Base-by-base conservation (phyloP, 2,329 filamentous ascomycete genomes). In the Remersonia thermophila region DNA sequence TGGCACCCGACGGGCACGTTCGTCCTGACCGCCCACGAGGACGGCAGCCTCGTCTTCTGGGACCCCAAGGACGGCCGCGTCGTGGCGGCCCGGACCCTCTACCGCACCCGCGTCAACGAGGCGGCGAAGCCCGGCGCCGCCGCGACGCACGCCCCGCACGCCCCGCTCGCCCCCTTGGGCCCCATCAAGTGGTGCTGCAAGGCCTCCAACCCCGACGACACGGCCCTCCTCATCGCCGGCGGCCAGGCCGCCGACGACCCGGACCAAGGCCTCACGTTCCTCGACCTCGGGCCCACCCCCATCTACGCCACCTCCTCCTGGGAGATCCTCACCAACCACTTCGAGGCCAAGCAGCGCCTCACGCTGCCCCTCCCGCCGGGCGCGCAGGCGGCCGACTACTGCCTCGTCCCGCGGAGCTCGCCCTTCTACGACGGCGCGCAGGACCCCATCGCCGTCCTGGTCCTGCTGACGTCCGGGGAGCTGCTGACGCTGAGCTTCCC, bases 1-100 rank as follows among this genome's bases (percentile, higher is more conserved):
- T 98, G 89, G 87, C 91, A 98, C 60, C 91, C 91, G 0, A 93
- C 84, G 1, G 91, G 87, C 0, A 93, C 84, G 0, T 94, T 94
- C 51, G 63, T 95, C 27, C 55, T 91, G 46, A 93, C 85, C 0
- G 83, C 79, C 1, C 83, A 95, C 52, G 86, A 94, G 38, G 91
- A 98, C 54, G 80, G 82, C 25, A 94, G 84, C 48, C 63, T 98
- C 32, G 89, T 93, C 0, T 81, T 96, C 47, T 98, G 89, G 87
- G 91, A 98, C 56, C 66, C 81, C 1, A 93, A 86, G 50, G 89
- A 96, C 52, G 85, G 84, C 7, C 77, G 83, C 38, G 64, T 93
- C 27, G 62, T 98, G 6, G 77, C 85, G 66, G 87, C 89, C 3
- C 70, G 91, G 48, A 94, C 83, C 0, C 58, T 95, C 23, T 73